Evolutionary conservation across 768 basidiomycete genomes (phyloP), one percentile per base, ranked within the genome.

Genomic region (Hebeloma cylindrosporum): DNA sequence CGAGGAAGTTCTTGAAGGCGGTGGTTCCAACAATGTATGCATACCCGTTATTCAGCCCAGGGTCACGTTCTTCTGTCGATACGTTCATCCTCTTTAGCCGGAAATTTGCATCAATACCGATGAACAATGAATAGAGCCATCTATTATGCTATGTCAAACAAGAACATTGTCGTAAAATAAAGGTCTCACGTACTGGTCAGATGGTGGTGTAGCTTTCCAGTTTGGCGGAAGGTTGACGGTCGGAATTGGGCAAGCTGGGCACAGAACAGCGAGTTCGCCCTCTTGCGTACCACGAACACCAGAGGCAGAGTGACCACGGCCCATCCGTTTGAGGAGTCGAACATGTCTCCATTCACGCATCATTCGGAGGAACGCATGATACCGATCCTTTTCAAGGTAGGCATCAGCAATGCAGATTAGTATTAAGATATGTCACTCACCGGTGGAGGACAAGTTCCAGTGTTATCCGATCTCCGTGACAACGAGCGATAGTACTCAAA

Each of bases 101-200:
- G 44, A 68, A 69, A 50, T 67, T 67, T 1, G 63, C 56, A 38
- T 67, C 63, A 1, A 68, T 58, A 1, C 55, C 58, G 1, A 68
- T 20, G 33, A 64, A 62, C 43, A 20, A 61, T 3, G 43, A 60
- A 54, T 61, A 59, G 3, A 64, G 22, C 61, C 63, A 68, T 40
- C 65, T 66, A 22, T 20, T 18, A 21, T 36, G n/a, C 16, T 21
- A 36, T 27, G 16, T 41, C 29, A 45, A 25, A 34, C 32, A 25
- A 22, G 35, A 21, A 47, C 36, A 40, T 28, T 2, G 4, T 17
- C 13, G 14, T 7, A 5, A 29, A 29, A 18, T 40, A n/a, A 50
- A 23, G 20, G 18, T 13, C n/a, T 40, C 29, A 26, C 53, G 8
- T 33, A 56, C 48, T 40, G 45, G 13, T 40, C 31, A 7, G 39